These are phyloP conservation scores for Pseudogymnoascus pannorum DNA, from an alignment of 2,329 filamentous ascomycete genomes.

Conservation along the genomic window DNA sequence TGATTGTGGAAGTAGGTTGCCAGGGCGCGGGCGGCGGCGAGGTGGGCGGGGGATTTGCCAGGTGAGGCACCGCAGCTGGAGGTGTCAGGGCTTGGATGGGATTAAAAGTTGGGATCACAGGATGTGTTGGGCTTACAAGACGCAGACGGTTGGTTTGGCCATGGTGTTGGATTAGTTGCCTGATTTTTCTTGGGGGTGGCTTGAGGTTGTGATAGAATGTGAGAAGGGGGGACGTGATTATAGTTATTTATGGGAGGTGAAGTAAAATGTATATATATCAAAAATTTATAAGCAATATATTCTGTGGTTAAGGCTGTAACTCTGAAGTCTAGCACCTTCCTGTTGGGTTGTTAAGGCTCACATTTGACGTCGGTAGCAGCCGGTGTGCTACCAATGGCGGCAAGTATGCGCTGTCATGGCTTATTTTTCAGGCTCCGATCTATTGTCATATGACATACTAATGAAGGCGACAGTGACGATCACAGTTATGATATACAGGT, in stretches of 20 bases:
- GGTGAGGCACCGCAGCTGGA: conserved; percentile 64
- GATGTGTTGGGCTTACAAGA: not conserved
- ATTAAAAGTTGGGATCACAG: not conserved
- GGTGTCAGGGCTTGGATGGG: not conserved
- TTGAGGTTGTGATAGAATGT: not conserved
- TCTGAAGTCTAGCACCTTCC: not conserved
- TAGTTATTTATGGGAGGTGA: not conserved
- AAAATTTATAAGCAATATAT: not conserved
- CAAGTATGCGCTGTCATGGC: not conserved
- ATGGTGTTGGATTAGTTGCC: not conserved
- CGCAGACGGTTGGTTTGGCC: conserved; percentile 1
- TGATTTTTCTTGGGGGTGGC: not conserved
- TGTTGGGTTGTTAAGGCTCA: not conserved
- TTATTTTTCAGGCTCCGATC: not conserved
- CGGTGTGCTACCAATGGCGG: not conserved
- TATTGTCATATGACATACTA: not conserved
- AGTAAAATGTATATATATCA: not conserved
- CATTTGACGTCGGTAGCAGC: not conserved
- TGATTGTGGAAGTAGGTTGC: conserved; percentile 65
- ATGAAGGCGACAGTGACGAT: not conserved
- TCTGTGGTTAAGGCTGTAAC: not conserved
- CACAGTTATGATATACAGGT: not conserved
- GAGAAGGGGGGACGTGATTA: not conserved
- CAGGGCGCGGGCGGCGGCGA: conserved; percentile 68
- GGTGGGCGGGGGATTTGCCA: conserved; percentile 63